Percentiles rank a stretch among this genome's conserved stretches.
Evolutionary conservation across 2,329 filamentous ascomycete genomes (phyloP).

Genomic region (Helminthosporium solani): DNA sequence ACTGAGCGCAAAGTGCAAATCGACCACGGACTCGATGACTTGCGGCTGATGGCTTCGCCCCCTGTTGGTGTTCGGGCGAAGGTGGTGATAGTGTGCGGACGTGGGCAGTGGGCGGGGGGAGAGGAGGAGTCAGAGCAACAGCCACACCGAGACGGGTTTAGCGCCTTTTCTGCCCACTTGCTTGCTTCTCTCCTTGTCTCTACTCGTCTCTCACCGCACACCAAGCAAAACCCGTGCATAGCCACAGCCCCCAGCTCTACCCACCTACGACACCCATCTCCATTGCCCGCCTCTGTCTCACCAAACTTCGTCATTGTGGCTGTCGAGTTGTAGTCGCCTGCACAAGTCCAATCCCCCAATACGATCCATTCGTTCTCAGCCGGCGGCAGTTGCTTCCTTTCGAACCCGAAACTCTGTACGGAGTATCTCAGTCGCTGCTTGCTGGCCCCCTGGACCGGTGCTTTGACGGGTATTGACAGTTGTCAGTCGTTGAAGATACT

Average conservation of each 20-base stretch:
- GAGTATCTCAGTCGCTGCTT: too few relatives aligned
- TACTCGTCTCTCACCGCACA: slow-evolving; percentile 23
- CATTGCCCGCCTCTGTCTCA: not conserved
- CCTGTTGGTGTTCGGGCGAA: slow-evolving; percentile 15
- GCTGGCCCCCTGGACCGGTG: too few relatives aligned
- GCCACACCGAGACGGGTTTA: slow-evolving; percentile 18
- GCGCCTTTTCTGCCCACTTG: slow-evolving; percentile 4
- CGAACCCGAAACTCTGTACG: too few relatives aligned
- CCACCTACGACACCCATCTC: slow-evolving; percentile 5
- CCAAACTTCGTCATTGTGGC: slow-evolving; percentile 10
- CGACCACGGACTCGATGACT: not conserved
- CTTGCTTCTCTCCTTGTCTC: too few relatives aligned
- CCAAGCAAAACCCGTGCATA: slow-evolving; percentile 17
- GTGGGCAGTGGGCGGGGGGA: slow-evolving; percentile 9
- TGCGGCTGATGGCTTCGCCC: slow-evolving; percentile 13
- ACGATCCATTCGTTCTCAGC: slow-evolving; percentile 5
- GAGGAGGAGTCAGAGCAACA: slow-evolving; percentile 22
- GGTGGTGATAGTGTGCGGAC: too few relatives aligned
- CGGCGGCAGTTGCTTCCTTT: slow-evolving; percentile 11
- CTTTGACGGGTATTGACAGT: slow-evolving; percentile 3
- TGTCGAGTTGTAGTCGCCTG: slow-evolving; percentile 6
- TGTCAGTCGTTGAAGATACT: slow-evolving; percentile 2
- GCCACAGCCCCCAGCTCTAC: slow-evolving; percentile 21
- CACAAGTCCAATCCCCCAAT: slow-evolving; percentile 9
- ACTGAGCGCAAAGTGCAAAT: too few relatives aligned